Conservation (phyloP, 306 rosid genomes). For the Potentilla sterilis region DNA sequence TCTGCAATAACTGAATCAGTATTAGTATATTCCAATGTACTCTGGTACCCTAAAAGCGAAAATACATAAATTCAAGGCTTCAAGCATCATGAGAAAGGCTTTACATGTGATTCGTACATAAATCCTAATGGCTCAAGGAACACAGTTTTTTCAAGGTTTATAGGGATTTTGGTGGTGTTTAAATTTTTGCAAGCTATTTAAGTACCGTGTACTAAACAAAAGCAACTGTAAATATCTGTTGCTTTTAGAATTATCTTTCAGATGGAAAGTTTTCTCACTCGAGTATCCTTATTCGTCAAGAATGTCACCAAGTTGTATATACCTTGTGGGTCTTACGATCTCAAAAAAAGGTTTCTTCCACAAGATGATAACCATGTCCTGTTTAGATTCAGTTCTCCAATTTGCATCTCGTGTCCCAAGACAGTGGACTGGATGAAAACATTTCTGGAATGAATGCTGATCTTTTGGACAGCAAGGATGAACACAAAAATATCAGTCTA, state of each 20-base stretch:
- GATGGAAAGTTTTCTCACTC: neutral
- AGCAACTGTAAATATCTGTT: neutral
- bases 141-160: neutral
- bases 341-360: neutral
- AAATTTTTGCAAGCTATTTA: neutral
- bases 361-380: neutral
- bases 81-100: neutral
- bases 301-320: neutral
- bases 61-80: no score
- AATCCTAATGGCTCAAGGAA: neutral
- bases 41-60: neutral
- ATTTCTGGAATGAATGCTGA: neutral
- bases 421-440: neutral
- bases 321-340: neutral
- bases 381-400: neutral
- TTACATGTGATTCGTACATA: neutral
- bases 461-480: neutral
- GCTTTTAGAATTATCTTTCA: neutral
- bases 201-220: neutral
- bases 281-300: neutral
- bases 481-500: neutral
- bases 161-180: neutral
- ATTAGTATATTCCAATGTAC: neutral
- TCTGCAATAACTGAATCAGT: neutral
- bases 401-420: neutral